Evolutionary conservation across 2,329 filamentous ascomycete species (phyloP), one percentile per base, ranked within the genome.

Genomic region (Metarhizium guizhouense): DNA sequence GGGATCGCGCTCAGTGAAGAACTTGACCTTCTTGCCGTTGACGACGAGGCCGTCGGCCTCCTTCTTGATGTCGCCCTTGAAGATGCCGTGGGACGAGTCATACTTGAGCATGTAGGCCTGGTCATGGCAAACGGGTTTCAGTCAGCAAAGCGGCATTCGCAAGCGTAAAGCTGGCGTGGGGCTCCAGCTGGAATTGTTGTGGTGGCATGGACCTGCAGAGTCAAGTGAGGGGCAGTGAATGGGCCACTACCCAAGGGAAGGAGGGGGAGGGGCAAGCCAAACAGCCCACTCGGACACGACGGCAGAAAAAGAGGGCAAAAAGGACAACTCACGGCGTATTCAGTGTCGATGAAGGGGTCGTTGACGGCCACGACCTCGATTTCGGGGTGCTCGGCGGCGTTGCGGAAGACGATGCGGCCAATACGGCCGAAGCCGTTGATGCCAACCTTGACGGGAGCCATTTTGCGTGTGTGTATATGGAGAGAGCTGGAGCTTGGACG

Each of bases 341-440:
- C 80, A 70, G 89, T 84, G 79, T 96, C 92, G 79, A 99, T 97
- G 87, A 99, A 97, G 68, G 94, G 94, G 76, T 97, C 94, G 84
- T 99, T 97, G 80, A 96, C 90, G 68, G 94, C 93, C 70, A 96
- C 90, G 69, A 99, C 82, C 70, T 96, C 83, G 72, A 97, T 88
- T 59, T 95, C 88, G 69, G 82, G 77, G 79, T 93, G 88, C 85
- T 95, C 87, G 73, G 95, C 74, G 70, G 93, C 90, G 82, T 96
- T 97, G 81, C 93, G 90, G 88, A 97, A 94, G 82, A 97, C 87
- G 76, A 99, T 96, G 76, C 94, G 89, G 72, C 94, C 94, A 79
- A 99, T 99, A 79, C 94, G 92, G 81, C 94, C 94, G 83, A 99
- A 99, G 77, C 94, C 93, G 88, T 96, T 97, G 87, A 96, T 96